Base-by-base conservation (phyloP, 805 yeast species). In the Spathaspora passalidarum region DNA sequence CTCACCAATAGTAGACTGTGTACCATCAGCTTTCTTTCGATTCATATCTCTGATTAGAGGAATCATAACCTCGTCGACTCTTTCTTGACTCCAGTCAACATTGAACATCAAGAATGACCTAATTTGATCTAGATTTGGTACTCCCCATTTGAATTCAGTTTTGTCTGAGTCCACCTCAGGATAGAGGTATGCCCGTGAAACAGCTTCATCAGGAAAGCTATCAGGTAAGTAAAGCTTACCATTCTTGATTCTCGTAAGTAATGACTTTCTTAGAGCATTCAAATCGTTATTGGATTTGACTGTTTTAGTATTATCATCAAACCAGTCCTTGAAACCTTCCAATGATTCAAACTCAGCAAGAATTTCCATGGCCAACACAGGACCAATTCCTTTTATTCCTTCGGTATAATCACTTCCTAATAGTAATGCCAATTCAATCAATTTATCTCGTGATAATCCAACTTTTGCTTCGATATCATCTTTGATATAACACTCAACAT, bases 381-480 rank as follows among this genome's bases (percentile, higher is more conserved):
- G 97, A 1, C 99, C 99, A 49, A 94, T 77, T 2, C 98, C 96
- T 47, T 87, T 84, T 29, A 94, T 66, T 0, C 99, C 99, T 44
- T 84, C 88, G 0, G 99, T 91, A 61, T 94, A 94, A 66, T 94
- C 99, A 63, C 97, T 88, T 0, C 99, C 99, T 17, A 94, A 66
- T 20, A 94, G 64, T 40, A 83, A 75, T 0, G 97, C 99, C 49
- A 94, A 65, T 38, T 87, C 89, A 22, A 94, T 88, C 62, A 94
- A 65, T 47, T 78, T 78, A 1, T 67, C 57, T 47, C 88, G 79
- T 43, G 68, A 73, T 14, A 94, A 70, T 0, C 95, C 95, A 3
- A 89, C 62, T 39, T 80, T 83, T 7, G 67, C 65, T 26, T 68
- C 73, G n/a, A 94, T 70, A 41, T 82, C 86, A 2, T 66, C 72